Base-by-base conservation (phyloP, 805 yeast species). In the Candida quercuum region DNA sequence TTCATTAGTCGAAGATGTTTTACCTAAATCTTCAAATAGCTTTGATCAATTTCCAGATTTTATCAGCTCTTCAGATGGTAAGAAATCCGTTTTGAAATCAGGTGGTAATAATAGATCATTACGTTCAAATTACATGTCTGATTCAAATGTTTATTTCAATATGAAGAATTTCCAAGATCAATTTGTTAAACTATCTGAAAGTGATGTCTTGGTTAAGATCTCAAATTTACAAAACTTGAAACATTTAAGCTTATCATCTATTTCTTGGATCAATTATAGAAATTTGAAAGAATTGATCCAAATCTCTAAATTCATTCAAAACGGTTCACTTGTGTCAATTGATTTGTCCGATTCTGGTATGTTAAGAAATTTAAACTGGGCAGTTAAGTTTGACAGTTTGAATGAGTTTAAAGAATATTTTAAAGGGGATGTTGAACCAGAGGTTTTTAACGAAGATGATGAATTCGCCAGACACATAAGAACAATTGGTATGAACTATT, bases 281-380 rank as follows among this genome's bases (percentile, higher is more conserved):
- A 37, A 61, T 36, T 55, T 66, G 46, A 52, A 57, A 52, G 39
- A 56, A 37, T 66, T 58, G 14, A 32, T 42, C 10, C 32, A 39
- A 6, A 39, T 50, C 10, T 33, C 61, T 7, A 40, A 42, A 5
- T 42, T 59, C 3, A 34, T 50, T 13, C 30, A 47, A 5, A 41
- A 35, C 17, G 39, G 40, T 3, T 22, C 9, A 2, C 36, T 52
- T n/a, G 8, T 35, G 14, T 22, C 38, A 17, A 40, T 74, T 10
- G 70, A 74, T 45, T 60, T 74, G 30, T 50, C 63, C 3, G 63
- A 70, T 39, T 66, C 76, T 1, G 81, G 81, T 0, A 71, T 74
- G 77, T 56, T 59, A 25, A 64, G 66, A 40, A 57, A 60, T 23
- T 56, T 69, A n/a, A 63, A 54, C 15, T 74, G 80, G 80, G 77